Evolutionary conservation across 257 asterid genomes (phyloP), one percentile per base, ranked within the genome.

Genomic region (Jaltomata sinuosa): DNA sequence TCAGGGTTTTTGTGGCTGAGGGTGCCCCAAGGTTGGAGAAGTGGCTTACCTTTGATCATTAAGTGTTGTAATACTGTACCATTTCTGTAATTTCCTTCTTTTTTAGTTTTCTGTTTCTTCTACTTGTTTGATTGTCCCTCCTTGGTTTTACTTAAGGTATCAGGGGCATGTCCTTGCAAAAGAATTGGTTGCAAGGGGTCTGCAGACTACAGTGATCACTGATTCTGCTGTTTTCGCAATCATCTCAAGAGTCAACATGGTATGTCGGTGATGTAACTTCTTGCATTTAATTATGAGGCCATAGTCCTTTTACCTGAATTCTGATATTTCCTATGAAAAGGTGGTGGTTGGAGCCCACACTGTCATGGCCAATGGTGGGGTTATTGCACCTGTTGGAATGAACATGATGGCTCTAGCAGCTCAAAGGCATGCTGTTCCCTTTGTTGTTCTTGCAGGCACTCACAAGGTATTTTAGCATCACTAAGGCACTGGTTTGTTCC

Each of bases 211-310:
- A 27, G 94, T 97, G 85, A 97, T 95, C 84, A 95, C 98, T 81
- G 99, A 97, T 91, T 93, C 99, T 87, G 98, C 98, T 67, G 95
- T 97, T 85, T 97, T 97, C 91, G 99, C 99, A 72, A 93, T 97
- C 98, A 94, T 97, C 87, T 97, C 99, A 78, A 93, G 99, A 79
- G 99, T 97, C 87, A 97, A 97, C 88, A 97, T 95, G 98, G 99
- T 95, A 89, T 49, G 89, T 81, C 31, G 57, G 80, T 32, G 27
- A 86, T 83, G 50, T 80, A 62, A 52, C 83, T 53, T 80, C 22
- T 16, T 18, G n/a, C 85, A 38, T 85, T 29, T 68, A 47, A 50
- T 57, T 29, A 83, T 65, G 85, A 47, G 19, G 67, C 45, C 64
- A 11, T 31, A 22, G 25, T 50, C 85, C 49, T 68, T 82, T 45